These are phyloP conservation scores for Aspergillus hancockii DNA, from an alignment of 495 filamentous ascomycete genomes.

Conservation along the genomic window DNA sequence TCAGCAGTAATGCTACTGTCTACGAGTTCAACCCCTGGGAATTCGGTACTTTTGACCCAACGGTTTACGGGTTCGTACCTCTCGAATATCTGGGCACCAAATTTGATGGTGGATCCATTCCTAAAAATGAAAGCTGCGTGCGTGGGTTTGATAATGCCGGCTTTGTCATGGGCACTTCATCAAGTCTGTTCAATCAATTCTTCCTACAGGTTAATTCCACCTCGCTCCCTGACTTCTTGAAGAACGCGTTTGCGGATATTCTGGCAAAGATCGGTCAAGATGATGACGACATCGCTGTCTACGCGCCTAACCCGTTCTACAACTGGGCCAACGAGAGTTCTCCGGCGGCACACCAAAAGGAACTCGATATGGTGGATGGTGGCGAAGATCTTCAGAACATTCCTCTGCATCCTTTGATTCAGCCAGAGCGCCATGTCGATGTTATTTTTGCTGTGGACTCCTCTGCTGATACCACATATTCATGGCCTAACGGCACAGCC, in stretches of 20 bases:
- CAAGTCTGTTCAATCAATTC: conserved; percentile 82
- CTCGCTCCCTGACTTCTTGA: conserved; percentile 53
- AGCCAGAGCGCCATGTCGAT: conserved; percentile 76
- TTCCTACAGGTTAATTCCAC: conserved; percentile 59
- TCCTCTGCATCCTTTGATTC: conserved; percentile 82
- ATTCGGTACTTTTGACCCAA: conserved; percentile 82
- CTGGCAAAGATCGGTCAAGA: conserved; percentile 53
- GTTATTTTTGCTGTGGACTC: conserved; percentile 91
- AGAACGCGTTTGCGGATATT: conserved; percentile 54
- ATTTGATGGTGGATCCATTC: conserved; percentile 67
- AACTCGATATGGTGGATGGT: conserved; percentile 82
- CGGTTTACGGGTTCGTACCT: conserved; percentile 75
- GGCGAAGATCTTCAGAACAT: conserved; percentile 88
- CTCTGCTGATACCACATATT: conserved; percentile 72
- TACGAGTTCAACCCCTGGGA: conserved; percentile 89
- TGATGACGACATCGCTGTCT: conserved; percentile 79
- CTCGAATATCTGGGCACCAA: conserved; percentile 76
- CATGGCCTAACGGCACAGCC: conserved; percentile 87
- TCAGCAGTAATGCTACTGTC: conserved; percentile 78
- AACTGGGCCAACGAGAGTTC: conserved; percentile 66
- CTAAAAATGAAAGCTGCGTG: conserved; percentile 63
- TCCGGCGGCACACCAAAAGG: conserved; percentile 49
- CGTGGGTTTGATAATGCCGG: conserved; percentile 83
- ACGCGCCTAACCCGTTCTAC: conserved; percentile 83
- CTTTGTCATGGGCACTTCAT: conserved; percentile 89